Evolutionary conservation across 2,329 filamentous ascomycete species (phyloP).

Genomic region (Fusarium veterinarium): DNA sequence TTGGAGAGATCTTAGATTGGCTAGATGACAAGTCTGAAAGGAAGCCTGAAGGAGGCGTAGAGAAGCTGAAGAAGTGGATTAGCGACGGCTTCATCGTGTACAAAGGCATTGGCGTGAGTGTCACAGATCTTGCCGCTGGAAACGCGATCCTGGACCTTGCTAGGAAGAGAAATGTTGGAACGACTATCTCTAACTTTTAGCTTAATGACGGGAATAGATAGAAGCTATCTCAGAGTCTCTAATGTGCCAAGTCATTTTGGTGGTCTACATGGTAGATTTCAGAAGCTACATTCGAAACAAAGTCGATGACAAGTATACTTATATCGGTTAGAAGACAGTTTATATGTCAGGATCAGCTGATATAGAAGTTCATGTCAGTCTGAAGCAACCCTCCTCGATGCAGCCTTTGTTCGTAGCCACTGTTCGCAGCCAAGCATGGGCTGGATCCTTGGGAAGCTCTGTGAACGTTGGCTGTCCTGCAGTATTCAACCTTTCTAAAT

Average conservation of each 20-base stretch:
- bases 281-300: not conserved
- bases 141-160: conserved; percentile 46
- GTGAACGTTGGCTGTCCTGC: fast-evolving
- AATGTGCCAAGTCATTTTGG: no score
- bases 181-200: conserved; percentile 22
- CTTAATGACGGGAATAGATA: fast-evolving
- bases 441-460: not conserved
- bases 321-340: not conserved
- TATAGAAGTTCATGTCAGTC: not conserved
- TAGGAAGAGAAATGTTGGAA: conserved; percentile 17
- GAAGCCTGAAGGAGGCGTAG: not conserved
- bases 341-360: not conserved
- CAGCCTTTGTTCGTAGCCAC: not conserved
- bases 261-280: fast-evolving
- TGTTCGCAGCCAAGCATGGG: not conserved
- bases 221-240: not conserved
- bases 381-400: not conserved
- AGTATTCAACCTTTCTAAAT: not conserved
- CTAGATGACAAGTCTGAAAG: not conserved
- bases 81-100: conserved; percentile 45
- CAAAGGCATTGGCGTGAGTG: conserved; percentile 43
- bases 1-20: conserved; percentile 58
- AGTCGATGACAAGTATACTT: fast-evolving
- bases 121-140: conserved; percentile 50
- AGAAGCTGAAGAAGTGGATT: conserved; percentile 14